Conservation (phyloP, 73 alveolate species). For the Blepharisma japonicum region DNA sequence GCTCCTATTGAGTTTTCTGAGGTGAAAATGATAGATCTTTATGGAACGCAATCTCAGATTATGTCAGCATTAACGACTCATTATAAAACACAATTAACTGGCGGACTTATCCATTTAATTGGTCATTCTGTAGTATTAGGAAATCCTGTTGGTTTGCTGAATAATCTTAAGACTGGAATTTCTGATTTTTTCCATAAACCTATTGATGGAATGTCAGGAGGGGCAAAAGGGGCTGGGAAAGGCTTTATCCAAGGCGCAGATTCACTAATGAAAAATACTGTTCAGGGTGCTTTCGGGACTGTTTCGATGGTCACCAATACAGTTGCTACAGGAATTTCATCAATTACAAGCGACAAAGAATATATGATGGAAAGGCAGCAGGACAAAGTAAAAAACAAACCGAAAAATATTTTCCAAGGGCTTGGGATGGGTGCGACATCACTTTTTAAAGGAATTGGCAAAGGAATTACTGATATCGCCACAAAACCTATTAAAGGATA, state of each 20-base stretch:
- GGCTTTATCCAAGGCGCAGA: conserved; percentile 88
- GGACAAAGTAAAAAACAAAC: conserved; percentile 84
- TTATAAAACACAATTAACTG: conserved; percentile 49
- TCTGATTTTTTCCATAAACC: conserved; percentile 72
- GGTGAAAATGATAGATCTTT: conserved; percentile 50
- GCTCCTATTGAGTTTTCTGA: conserved; percentile 70
- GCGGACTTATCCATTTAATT: conserved; percentile 57
- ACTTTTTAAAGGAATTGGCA: conserved; percentile 59
- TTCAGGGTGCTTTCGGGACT: conserved; percentile 91
- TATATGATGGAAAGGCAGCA: conserved; percentile 73
- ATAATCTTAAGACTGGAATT: conserved; percentile 70
- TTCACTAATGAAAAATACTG: conserved; percentile 84
- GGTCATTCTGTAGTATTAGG: conserved; percentile 91
- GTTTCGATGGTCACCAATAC: conserved; percentile 85
- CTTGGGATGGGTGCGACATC: conserved; percentile 85
- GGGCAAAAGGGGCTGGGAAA: conserved; percentile 79
- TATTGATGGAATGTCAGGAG: conserved; percentile 68
- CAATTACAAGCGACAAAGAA: conserved; percentile 81
- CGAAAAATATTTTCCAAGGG: conserved; percentile 96
- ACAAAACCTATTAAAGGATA: conserved; percentile 75
- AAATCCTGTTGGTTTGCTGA: conserved; percentile 71
- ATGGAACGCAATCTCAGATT: conserved; percentile 61
- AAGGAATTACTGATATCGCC: conserved; percentile 72
- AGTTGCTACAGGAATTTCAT: conserved; percentile 79
- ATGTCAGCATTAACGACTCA: conserved; percentile 44